Conservation (phyloP, 192 early-diverging fungal genomes). For the Coemansia umbellata region DNA sequence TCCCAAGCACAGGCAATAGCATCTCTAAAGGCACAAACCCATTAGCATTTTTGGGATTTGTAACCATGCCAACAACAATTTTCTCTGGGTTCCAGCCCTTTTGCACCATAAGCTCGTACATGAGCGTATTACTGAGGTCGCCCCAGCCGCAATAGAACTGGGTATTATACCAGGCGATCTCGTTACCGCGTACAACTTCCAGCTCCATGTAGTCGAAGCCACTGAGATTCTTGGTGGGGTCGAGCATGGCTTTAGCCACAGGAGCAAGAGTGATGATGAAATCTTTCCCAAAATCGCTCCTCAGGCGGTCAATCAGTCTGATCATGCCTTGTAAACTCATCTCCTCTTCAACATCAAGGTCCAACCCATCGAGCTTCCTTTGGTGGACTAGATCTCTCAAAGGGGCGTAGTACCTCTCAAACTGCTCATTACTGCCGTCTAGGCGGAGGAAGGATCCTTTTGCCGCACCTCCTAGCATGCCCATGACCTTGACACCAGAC, state of each 20-base stretch:
- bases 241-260: slow-evolving; percentile 7
- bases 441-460: slow-evolving; percentile 3
- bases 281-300: slow-evolving; percentile 9
- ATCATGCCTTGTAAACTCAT: slow-evolving; percentile 8
- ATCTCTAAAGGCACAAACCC: slow-evolving; percentile 5
- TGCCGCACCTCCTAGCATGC: slow-evolving; percentile 10
- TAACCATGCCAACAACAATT: slow-evolving; percentile 5
- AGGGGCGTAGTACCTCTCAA: slow-evolving; percentile 6
- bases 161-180: slow-evolving; percentile 8
- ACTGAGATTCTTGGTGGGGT: slow-evolving; percentile 10
- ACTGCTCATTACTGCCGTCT: slow-evolving; percentile 7
- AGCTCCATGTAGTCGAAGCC: slow-evolving; percentile 5
- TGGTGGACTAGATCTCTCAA: slow-evolving; percentile 6
- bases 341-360: slow-evolving; percentile 6
- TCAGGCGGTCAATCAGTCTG: slow-evolving; percentile 7
- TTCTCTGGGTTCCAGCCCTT: slow-evolving; percentile 8
- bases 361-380: slow-evolving; percentile 4
- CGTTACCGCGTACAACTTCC: slow-evolving; percentile 4
- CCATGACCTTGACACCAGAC: slow-evolving; percentile 9
- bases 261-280: slow-evolving; percentile 14
- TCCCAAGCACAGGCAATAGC: slow-evolving; percentile 1
- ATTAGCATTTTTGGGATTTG: slow-evolving; percentile 6
- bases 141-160: slow-evolving; percentile 17
- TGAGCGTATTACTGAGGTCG: slow-evolving; percentile 11
- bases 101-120: slow-evolving; percentile 12